phyloP scores from a whole-genome alignment of 176 grass and related monocot species.

The Neostapfia colusana region DNA sequence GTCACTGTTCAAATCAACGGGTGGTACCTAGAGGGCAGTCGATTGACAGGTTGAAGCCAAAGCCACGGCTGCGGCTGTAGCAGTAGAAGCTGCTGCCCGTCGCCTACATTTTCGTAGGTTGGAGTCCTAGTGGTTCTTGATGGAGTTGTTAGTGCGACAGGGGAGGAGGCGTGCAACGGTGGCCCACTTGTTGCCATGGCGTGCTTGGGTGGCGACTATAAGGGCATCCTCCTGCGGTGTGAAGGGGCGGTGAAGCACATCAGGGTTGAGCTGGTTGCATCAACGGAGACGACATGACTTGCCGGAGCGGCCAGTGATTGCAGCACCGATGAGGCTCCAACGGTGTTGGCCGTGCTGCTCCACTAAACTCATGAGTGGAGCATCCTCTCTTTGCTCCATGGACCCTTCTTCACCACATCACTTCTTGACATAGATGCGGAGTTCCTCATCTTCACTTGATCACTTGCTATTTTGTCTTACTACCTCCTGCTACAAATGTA shows the following conservation, averaged over 20 bases:
- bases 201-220: constrained; percentile 38
- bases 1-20: not conserved
- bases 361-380: constrained; percentile 44
- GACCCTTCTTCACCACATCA: constrained; percentile 37
- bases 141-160: constrained; percentile 66
- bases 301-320: constrained; percentile 40
- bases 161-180: constrained; percentile 62
- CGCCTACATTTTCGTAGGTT: constrained; percentile 43
- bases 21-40: not conserved
- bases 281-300: constrained; percentile 59
- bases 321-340: constrained; percentile 47
- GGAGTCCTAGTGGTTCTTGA: constrained; percentile 81
- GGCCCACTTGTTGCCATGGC: constrained; percentile 70
- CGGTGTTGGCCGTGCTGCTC: constrained; percentile 41
- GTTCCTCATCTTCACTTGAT: not conserved
- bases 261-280: constrained; percentile 56
- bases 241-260: constrained; percentile 44
- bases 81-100: not conserved
- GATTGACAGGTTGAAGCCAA: not conserved
- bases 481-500: not conserved
- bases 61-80: not conserved
- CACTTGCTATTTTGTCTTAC: not conserved
- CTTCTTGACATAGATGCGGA: not conserved
- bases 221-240: constrained; percentile 31
- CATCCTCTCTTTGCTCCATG: constrained; percentile 60